Evolutionary conservation across 306 rosid species (phyloP), one percentile per base, ranked within the genome.

Genomic region (Morella rubra): DNA sequence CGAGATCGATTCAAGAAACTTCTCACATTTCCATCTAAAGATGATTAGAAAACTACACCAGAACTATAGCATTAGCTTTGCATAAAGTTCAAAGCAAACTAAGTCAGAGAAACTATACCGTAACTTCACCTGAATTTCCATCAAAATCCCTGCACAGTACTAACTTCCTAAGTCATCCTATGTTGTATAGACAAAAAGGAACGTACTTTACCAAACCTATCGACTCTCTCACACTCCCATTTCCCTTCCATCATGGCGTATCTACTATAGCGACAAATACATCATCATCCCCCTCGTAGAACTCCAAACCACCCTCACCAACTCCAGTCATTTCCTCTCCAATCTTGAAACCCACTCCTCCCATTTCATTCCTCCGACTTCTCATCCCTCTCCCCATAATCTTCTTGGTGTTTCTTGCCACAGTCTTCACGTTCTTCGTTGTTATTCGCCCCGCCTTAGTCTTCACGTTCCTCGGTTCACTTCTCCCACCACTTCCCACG

Each of bases 271-370:
- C 88, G 73, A 81, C 78, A 66, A 50, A 84, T 44, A 79, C 69
- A 81, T 84, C 97, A 76, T 52, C 90, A 64, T 81, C 89, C 20
- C 72, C 89, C 2, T 78, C 74, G 68, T 61, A 80, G 27, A 77
- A 78, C 81, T 83, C 82, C 88, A 87, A 76, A 41, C 77, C 84
- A 24, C 74, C 86, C 61, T 73, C 84, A 3, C 61, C 76, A 1
- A 4, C 44, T 13, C 37, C 77, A 65, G 45, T 52, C 72, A 58
- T 42, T 56, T 47, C 79, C 77, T 49, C 16, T 49, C 16, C 53
- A 49, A 56, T 54, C 5, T 16, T 71, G 71, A 27, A n/a, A 16
- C 68, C 50, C 12, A 15, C 11, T 6, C 51, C 59, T 69, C 72
- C 65, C 73, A 41, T 53, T 32, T 11, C 73, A 69, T 41, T 19